A percentile compares a stretch with the other conserved stretches of the same genome.
Conservation (phyloP, 129 eudicot genomes). For the Sambucus nigra region DNA sequence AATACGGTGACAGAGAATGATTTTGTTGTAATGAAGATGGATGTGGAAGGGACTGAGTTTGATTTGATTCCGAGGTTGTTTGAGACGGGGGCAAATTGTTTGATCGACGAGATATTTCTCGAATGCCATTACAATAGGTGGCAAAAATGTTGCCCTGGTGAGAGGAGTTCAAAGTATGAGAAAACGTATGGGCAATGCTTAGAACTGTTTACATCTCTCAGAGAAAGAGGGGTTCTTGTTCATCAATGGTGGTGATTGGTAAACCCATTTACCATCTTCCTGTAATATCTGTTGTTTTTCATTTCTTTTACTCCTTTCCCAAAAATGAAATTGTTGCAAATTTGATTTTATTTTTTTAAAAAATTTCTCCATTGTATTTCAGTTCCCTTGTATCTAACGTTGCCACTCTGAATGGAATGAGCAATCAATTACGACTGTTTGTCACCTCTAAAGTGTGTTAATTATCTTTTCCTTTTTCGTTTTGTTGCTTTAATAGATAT, state of each 20-base stretch:
- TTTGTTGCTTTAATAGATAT: too few species aligned
- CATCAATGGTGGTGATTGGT: conserved; percentile 92
- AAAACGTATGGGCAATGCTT: conserved; percentile 75
- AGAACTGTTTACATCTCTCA: conserved; percentile 63
- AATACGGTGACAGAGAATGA: conserved; percentile 51
- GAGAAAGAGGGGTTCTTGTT: conserved; percentile 87
- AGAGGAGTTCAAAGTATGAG: conserved; percentile 67
- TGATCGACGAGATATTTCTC: conserved; percentile 85
- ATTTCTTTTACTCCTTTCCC: too few species aligned
- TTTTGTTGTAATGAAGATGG: conserved; percentile 97
- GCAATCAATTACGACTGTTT: too few species aligned
- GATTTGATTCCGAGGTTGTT: conserved; percentile 79
- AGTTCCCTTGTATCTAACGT: too few species aligned
- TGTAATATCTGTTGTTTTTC: neutral
- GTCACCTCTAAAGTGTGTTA: too few species aligned
- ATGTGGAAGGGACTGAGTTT: conserved; percentile 95
- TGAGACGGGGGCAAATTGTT: conserved; percentile 83
- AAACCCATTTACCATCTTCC: neutral
- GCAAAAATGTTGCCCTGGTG: conserved; percentile 97
- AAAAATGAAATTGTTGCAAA: neutral
- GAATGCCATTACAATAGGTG: conserved; percentile 96
- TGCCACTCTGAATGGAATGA: too few species aligned
- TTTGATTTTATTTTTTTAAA: too few species aligned
- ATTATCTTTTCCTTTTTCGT: too few species aligned
- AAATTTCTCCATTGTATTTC: too few species aligned